Conservation (phyloP, 2,329 filamentous ascomycete genomes). For the Colletotrichum graminicola region DNA sequence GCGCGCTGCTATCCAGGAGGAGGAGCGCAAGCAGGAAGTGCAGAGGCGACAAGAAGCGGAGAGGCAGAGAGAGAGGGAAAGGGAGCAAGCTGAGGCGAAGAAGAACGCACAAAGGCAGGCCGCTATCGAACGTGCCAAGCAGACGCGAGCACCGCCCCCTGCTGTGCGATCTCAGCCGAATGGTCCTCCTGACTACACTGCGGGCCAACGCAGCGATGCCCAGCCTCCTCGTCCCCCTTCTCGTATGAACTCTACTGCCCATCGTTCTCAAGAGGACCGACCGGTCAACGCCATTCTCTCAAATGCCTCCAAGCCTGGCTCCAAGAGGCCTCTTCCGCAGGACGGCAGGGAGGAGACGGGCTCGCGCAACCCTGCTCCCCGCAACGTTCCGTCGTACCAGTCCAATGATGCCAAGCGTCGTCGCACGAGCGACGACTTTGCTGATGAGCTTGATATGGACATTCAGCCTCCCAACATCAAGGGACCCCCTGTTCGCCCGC, state of each 20-base stretch:
- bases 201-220: slow-evolving; percentile 47
- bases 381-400: slow-evolving; percentile 73
- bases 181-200: slow-evolving; percentile 61
- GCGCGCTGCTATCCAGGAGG: slow-evolving; percentile 74
- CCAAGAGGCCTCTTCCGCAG: slow-evolving; percentile 80
- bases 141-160: slow-evolving; percentile 72
- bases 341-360: slow-evolving; percentile 70
- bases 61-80: slow-evolving; percentile 71
- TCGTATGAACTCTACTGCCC: slow-evolving; percentile 68
- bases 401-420: slow-evolving; percentile 82
- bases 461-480: slow-evolving; percentile 74
- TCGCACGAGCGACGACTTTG: slow-evolving; percentile 79
- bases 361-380: slow-evolving; percentile 59
- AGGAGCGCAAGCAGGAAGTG: slow-evolving; percentile 71
- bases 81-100: slow-evolving; percentile 74
- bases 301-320: slow-evolving; percentile 76
- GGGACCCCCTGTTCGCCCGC: slow-evolving; percentile 84
- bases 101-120: slow-evolving; percentile 75
- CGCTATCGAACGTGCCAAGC: slow-evolving; percentile 74
- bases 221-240: slow-evolving; percentile 61
- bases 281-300: slow-evolving; percentile 71
- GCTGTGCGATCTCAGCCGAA: slow-evolving; percentile 67
- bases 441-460: slow-evolving; percentile 71
- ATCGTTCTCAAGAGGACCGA: slow-evolving; percentile 71
- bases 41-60: slow-evolving; percentile 72